Base-by-base conservation (phyloP, 257 asterid genomes). In the Salvia splendens region DNA sequence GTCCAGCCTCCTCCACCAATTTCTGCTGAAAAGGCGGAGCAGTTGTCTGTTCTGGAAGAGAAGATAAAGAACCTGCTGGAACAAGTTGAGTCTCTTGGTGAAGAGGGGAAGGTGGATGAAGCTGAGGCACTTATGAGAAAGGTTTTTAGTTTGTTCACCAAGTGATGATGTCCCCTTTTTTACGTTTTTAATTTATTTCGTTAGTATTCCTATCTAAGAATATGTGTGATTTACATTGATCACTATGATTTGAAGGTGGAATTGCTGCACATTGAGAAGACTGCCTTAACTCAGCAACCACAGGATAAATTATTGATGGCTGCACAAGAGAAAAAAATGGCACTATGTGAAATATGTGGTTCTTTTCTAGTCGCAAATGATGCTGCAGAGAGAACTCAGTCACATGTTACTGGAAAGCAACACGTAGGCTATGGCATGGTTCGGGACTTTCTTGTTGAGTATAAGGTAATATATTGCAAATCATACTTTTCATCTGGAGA, bases 41-140 rank as follows among this genome's bases (percentile, higher is more conserved):
- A 85, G 80, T 69, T 94, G 75, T 72, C 96, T 6, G 85, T 88
- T 54, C 75, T 91, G 78, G 99, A 91, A 80, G 99, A 91, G 86
- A 91, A 91, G 83, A 91, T 94, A 71, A 94, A 87, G 81, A 87
- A 83, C 81, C 84, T 94, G 43, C 92, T 94, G 74, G 99, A 94
- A 78, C 99, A 94, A 79, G 99, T 91, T 53, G 99, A 94, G 82
- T 91, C 97, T 75, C 96, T 88, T 73, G 99, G 99, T 68, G 99
- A 94, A 84, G 97, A 82, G 38, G 99, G 99, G 55, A 89, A 94
- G 80, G 96, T 94, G 72, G 99, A 94, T 70, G 99, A 91, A 82
- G 99, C 97, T 61, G 99, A 94, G 79, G 99, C 96, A 15, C 96
- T 94, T 55, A 91, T 94, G 99, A 91, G 93, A 85, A 91, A 94